Evolutionary conservation across 1,284 basidiomycete species (phyloP), one percentile per base, ranked within the genome.

Genomic region (Meira nashicola): DNA sequence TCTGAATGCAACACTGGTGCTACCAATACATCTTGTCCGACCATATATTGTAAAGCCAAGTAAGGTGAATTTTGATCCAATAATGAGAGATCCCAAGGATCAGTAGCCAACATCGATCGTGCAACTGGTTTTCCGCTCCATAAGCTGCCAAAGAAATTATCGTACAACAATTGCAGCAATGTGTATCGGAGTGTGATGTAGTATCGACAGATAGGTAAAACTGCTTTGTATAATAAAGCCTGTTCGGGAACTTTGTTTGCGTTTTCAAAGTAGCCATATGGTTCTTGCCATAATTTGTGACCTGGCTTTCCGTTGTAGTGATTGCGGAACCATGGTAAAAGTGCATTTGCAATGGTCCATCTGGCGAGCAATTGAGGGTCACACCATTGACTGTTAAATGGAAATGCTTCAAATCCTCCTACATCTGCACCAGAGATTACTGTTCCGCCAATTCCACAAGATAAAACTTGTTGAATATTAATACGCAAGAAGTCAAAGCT

Each of bases 261-360:
- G 2, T 54, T 23, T 28, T 54, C 52, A 41, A 37, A 54, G 38
- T 54, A 54, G 19, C 14, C 52, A 41, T 54, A 54, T 12, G 52
- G 52, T 23, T 54, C 52, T 38, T 54, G 52, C 4, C 21, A 54
- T 28, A 54, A 41, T 33, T 54, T 54, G 8, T 37, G 15, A 19
- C 52, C 52, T 12, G 37, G 25, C 37, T 54, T 54, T 10, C 52
- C 52, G 19, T 37, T 54, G 37, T 54, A 54, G 39, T 54, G 52
- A 2, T 54, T 54, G 12, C 52, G 12, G 14, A 54, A 17, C 52
- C 52, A 54, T 44, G 52, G 52, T 9, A 54, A 33, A 15, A 54
- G 21, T 17, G 37, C 15, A 40, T 38, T 10, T 6, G 52, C 52
- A 4, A 54, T 14, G 7, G 52, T 54, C 52, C 52, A 54, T 19